Evolutionary conservation across 176 grass and related monocot genomes (phyloP).

Genomic region (Lolium perenne): DNA sequence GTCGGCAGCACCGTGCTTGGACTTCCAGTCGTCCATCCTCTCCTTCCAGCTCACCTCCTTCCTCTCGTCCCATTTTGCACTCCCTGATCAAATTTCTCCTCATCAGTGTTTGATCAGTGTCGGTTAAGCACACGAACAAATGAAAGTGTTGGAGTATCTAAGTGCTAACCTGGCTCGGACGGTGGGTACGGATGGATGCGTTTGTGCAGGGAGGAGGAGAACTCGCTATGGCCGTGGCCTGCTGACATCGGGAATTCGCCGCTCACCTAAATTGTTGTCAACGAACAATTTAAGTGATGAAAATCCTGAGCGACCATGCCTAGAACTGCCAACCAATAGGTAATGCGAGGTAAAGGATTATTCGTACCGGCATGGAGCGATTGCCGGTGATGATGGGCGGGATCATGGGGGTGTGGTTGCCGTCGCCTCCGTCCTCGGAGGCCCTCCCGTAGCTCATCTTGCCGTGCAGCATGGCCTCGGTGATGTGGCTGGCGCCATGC

Average conservation of each 20-base stretch:
- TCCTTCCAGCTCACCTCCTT: slow-evolving; percentile 94
- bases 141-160: neutral
- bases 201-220: slow-evolving; percentile 86
- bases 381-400: slow-evolving; percentile 90
- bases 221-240: slow-evolving; percentile 61
- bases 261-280: slow-evolving; percentile 64
- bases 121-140: neutral
- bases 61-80: slow-evolving; percentile 85
- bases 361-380: slow-evolving; percentile 71
- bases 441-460: slow-evolving; percentile 94
- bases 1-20: slow-evolving; percentile 73
- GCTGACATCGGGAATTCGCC: slow-evolving; percentile 70
- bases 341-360: neutral
- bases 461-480: slow-evolving; percentile 91
- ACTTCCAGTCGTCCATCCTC: slow-evolving; percentile 99
- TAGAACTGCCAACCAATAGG: neutral
- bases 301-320: neutral
- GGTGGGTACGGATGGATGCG: slow-evolving; percentile 91
- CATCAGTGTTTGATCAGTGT: neutral
- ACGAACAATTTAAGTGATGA: neutral
- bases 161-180: slow-evolving; percentile 78
- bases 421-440: slow-evolving; percentile 60
- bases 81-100: slow-evolving; percentile 49
- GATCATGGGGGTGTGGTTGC: slow-evolving; percentile 64
- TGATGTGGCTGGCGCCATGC: slow-evolving; percentile 56